Evolutionary conservation across 108 stramenopile genomes (phyloP), one percentile per base, ranked within the genome.

Genomic region (Pelagomonas calceolata): DNA sequence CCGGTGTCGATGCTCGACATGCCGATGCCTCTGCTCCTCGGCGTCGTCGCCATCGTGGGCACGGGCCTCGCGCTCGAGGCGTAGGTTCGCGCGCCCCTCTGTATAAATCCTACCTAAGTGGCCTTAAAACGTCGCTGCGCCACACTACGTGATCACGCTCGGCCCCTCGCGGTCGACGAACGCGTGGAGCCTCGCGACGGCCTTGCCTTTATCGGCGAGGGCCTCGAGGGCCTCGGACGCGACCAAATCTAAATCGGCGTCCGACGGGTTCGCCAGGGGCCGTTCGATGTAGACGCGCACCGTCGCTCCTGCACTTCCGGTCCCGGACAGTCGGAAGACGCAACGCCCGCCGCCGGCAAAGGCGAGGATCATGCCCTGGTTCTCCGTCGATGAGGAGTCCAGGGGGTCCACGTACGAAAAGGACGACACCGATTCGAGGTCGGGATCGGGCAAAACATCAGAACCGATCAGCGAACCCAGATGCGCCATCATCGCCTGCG

Each of bases 211-310:
- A 26, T 60, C 51, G 51, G 51, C 51, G 51, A 60, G 21, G 51
- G 18, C 14, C 21, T 12, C 51, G 51, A 60, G 51, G 21, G 51
- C 26, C 0, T 60, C 26, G 14, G 51, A 4, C 21, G 51, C 51
- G 51, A 60, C 51, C 21, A 26, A 3, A 26, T 60, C 51, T 17
- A 60, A 26, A 26, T 60, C 51, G 51, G 51, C 51, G 7, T 88
- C 85, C 14, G 80, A 68, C 7, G 75, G 37, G 60, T 91, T 89
- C 67, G 85, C 81, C 72, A 95, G 93, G 78, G 85, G 96, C 73
- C 85, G 90, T 79, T 99, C 98, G 65, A 99, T 79, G 75, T 99
- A 99, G 89, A 99, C 87, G 67, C 98, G 91, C 67, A 99, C 87
- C 14, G 98, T 99, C n/a, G 98, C 98, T 33, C 98, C 98, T 16